Percentiles rank a stretch among this genome's conserved stretches.
Conservation (phyloP, 176 grass and related monocot species). For the Rhipidocladum racemiflorum region DNA sequence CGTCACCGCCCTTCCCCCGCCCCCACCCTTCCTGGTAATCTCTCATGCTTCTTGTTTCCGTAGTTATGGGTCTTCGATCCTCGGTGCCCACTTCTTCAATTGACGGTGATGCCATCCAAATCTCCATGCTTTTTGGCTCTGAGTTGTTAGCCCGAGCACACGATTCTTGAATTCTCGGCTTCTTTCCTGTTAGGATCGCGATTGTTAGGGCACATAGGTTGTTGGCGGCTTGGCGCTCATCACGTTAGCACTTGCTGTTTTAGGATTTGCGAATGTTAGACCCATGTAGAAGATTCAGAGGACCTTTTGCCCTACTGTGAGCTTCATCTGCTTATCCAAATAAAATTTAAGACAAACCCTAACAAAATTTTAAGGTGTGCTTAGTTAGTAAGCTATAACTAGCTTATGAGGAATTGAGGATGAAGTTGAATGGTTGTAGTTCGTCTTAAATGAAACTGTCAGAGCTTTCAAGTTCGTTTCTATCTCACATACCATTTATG, state of each 20-base stretch:
- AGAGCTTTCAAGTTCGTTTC: background rate
- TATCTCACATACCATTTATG: background rate
- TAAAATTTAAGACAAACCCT: background rate
- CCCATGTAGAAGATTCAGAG: background rate
- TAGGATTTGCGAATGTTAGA: background rate
- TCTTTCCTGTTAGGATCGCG: background rate
- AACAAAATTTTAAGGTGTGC: background rate
- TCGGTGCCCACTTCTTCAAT: background rate
- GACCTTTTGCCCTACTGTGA: background rate
- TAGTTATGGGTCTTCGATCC: background rate
- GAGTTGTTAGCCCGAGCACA: background rate
- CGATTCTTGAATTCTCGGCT: background rate
- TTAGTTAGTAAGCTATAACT: background rate
- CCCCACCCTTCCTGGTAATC: constrained; percentile 73
- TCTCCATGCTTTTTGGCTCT: background rate
- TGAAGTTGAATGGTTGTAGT: background rate
- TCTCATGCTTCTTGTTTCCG: background rate
- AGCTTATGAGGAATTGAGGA: background rate
- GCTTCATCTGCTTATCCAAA: background rate
- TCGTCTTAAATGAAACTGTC: background rate
- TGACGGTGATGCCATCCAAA: background rate
- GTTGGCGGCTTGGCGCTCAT: background rate
- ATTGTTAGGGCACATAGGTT: background rate
- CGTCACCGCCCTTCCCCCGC: constrained; percentile 83
- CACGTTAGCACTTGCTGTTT: background rate